Evolutionary conservation across 148 eudicot genomes (phyloP), one percentile per base, ranked within the genome.

Genomic region (Camellia granthamiana): DNA sequence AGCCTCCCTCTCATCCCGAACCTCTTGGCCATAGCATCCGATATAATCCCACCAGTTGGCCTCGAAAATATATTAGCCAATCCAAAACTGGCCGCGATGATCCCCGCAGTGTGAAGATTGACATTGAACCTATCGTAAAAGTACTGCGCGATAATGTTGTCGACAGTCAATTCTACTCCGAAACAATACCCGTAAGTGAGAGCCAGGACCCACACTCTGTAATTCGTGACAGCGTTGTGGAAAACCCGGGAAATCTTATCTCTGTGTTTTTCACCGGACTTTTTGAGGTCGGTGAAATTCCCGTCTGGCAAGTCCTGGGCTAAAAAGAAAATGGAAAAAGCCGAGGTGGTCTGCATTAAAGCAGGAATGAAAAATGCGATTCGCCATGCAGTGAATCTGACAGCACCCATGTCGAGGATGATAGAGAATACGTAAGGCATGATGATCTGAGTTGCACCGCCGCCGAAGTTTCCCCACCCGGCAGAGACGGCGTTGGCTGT

Each of bases 381-480:
- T 44, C 98, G 77, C 98, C 97, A 95, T 0, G 98, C 97, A 0
- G 91, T 89, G 77, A 81, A 93, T 0, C 79, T 55, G 9, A 78
- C 72, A 0, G 91, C 75, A 2, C 97, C 94, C 0, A 72, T 79
- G 3, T 69, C 51, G 0, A n/a, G 56, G 3, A 95, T 90, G 23
- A 90, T 6, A 3, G 82, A 66, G 67, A 87, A 95, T 7, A 93
- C 93, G 0, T 92, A 62, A 0, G 99, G 99, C 97, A 93, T 93
- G 82, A 95, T 87, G 58, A 95, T 85, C 77, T 93, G 99, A 4
- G 95, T 90, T 0, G 90, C 97, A 3, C 99, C 99, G 4, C 97
- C 97, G 0, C 99, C 99, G 3, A 93, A 86, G 82, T 95, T 93
- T 0, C 97, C 99, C 99, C 99, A 95, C 8, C 99, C 99, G 9